phyloP scores from a whole-genome alignment of 495 filamentous ascomycete genomes.

The Aspergillus sclerotioniger region DNA sequence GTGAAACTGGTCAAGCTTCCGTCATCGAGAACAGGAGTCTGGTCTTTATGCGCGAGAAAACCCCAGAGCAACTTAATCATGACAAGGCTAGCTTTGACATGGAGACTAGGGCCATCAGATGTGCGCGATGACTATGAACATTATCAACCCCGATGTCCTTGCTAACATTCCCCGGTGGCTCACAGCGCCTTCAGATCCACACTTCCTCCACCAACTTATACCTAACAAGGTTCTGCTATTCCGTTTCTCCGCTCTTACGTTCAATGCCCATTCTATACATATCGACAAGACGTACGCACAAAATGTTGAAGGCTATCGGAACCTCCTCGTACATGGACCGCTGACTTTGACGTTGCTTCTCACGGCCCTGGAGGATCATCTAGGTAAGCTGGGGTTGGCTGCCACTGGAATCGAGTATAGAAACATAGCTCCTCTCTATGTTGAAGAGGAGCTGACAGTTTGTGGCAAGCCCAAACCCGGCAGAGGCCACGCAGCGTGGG shows the following conservation, averaged over 20 bases:
- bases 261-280: constrained; percentile 85
- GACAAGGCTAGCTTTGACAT: constrained; percentile 30
- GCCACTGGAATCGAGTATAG: constrained; percentile 66
- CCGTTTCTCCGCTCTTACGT: constrained; percentile 80
- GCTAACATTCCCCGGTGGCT: constrained; percentile 19
- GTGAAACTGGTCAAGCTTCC: constrained; percentile 31
- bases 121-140: constrained; percentile 25
- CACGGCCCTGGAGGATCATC: constrained; percentile 53
- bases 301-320: constrained; percentile 67
- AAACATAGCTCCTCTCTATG: constrained; percentile 81
- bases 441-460: constrained; percentile 59
- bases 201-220: constrained; percentile 58
- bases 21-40: constrained; percentile 56
- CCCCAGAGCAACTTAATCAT: constrained; percentile 27
- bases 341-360: constrained; percentile 75
- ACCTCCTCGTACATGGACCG: constrained; percentile 82
- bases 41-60: constrained; percentile 58
- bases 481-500: constrained; percentile 38
- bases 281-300: constrained; percentile 70
- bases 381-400: constrained; percentile 30
- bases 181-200: constrained; percentile 42
- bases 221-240: constrained; percentile 70
- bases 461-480: constrained; percentile 47
- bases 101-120: constrained; percentile 34
- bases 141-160: not conserved